Percentiles rank a stretch among this genome's conserved stretches.
These are phyloP conservation scores for Starmerella etchellsii DNA, from an alignment of 805 yeast genomes.

Conservation along the genomic window DNA sequence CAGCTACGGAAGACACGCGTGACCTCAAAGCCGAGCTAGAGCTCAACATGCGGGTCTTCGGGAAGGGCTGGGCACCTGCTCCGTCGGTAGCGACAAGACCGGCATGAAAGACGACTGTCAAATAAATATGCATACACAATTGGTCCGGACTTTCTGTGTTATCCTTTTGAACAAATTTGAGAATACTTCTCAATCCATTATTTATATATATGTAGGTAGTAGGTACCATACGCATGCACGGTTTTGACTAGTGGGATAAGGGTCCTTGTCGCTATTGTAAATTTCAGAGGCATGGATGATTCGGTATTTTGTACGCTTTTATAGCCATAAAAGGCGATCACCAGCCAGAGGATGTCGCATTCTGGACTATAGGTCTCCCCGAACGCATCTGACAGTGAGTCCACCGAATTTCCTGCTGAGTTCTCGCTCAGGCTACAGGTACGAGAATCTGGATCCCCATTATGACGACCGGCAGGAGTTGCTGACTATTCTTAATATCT, in stretches of 20 bases:
- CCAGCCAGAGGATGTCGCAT: constrained; percentile 7
- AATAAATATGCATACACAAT: background rate
- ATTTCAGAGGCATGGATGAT: constrained; percentile 4
- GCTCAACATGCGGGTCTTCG: background rate
- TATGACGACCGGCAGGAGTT: constrained; percentile 11
- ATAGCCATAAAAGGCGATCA: background rate
- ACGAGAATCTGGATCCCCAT: background rate
- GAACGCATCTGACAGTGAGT: constrained; percentile 8
- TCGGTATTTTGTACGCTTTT: background rate
- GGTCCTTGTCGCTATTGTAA: too few species aligned
- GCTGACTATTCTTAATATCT: constrained; percentile 2
- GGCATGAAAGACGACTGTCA: background rate
- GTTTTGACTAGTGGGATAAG: too few species aligned
- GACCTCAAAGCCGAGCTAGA: constrained; percentile 6
- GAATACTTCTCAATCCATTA: too few species aligned
- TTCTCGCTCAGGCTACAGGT: constrained; percentile 14
- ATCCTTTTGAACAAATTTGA: too few species aligned
- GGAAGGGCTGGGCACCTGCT: background rate
- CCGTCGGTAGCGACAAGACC: background rate
- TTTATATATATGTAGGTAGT: too few species aligned
- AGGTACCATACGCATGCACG: too few species aligned
- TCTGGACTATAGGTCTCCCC: constrained; percentile 12
- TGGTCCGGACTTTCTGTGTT: too few species aligned
- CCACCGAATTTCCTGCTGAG: constrained; percentile 7
- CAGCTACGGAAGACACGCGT: constrained; percentile 7